phyloP scores from a whole-genome alignment of 345 rosid genomes.

The Iberis pinnata region DNA sequence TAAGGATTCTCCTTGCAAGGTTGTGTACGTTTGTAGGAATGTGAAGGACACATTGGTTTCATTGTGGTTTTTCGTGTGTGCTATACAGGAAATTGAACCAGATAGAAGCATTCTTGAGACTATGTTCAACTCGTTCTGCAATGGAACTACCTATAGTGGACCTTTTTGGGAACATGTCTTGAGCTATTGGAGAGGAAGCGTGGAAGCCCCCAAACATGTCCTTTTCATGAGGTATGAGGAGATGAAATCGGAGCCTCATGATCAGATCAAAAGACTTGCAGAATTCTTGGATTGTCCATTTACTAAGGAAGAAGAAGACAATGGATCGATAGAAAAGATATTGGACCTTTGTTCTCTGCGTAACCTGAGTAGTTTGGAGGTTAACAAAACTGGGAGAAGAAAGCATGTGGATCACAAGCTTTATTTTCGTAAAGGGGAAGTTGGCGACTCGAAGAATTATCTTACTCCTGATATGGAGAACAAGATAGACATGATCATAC shows the following conservation, averaged over 20 bases:
- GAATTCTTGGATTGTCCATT: conserved; percentile 43
- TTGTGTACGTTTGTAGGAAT: too few species aligned
- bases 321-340: conserved; percentile 36
- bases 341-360: conserved; percentile 44
- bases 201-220: conserved; percentile 34
- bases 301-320: conserved; percentile 35
- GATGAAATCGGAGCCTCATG: conserved; percentile 30
- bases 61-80: conserved; percentile 22
- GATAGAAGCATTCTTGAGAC: conserved; percentile 15
- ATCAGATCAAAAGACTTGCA: conserved; percentile 34
- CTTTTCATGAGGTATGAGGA: conserved; percentile 52
- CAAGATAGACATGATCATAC: too few species aligned
- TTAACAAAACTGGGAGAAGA: too few species aligned
- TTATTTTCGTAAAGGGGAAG: conserved; percentile 46
- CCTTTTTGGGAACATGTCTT: conserved; percentile 60
- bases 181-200: too few species aligned
- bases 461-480: too few species aligned
- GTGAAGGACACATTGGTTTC: too few species aligned
- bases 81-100: conserved; percentile 26
- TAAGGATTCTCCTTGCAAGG: conserved; percentile 32
- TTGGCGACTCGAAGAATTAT: conserved; percentile 47
- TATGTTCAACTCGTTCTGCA: conserved; percentile 22
- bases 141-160: conserved; percentile 40
- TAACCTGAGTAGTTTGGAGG: too few species aligned
- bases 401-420: conserved; percentile 24